Percentiles rank a stretch among this genome's conserved stretches.
Evolutionary conservation across 495 filamentous ascomycete species (phyloP).

Genomic region (Neurospora africana): DNA sequence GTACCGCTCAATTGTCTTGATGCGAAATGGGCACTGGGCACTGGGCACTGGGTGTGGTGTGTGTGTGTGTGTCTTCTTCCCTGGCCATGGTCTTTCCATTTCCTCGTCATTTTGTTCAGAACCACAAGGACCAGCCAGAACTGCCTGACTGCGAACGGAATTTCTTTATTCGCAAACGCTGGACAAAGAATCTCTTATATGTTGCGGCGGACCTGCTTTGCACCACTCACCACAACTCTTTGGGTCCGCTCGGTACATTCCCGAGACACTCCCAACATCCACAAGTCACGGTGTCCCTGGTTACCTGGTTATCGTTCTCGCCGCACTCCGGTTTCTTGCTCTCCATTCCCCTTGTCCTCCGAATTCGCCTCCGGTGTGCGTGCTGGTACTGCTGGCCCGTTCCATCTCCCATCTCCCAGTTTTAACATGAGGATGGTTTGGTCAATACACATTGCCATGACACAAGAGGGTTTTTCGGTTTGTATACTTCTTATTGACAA

Average conservation of each 20-base stretch:
- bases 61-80: background rate
- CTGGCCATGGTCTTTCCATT: background rate
- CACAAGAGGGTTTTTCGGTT: background rate
- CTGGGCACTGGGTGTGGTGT: constrained; percentile 1
- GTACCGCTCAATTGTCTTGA: background rate
- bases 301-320: background rate
- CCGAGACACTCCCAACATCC: constrained; percentile 27
- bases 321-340: background rate
- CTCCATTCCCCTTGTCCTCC: background rate
- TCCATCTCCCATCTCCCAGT: background rate
- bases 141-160: constrained; percentile 22
- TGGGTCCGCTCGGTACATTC: constrained; percentile 25
- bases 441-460: background rate
- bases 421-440: background rate
- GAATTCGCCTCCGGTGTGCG: background rate
- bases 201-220: background rate
- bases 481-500: background rate
- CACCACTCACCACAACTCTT: constrained; percentile 13
- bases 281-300: background rate
- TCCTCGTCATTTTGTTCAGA: background rate
- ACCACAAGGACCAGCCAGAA: background rate
- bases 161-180: constrained; percentile 24
- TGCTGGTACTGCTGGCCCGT: background rate
- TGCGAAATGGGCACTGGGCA: background rate
- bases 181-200: constrained; percentile 16